These are phyloP conservation scores for Aegilops speltoides DNA, from an alignment of 176 grass and related monocot genomes.

Conservation along the genomic window DNA sequence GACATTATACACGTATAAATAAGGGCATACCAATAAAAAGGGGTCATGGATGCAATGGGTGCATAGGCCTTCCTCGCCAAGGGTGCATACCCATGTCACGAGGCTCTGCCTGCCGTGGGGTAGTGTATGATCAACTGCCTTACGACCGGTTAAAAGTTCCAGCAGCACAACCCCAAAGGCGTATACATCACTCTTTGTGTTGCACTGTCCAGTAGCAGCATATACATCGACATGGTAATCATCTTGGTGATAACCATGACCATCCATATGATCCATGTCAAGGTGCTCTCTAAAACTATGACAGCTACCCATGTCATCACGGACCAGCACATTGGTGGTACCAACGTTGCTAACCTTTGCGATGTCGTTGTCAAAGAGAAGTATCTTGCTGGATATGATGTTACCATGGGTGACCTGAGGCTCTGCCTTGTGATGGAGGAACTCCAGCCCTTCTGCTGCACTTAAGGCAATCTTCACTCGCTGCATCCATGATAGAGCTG, in stretches of 20 bases:
- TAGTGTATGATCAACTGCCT: slow-evolving; percentile 56
- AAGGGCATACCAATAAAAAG: too few relatives aligned
- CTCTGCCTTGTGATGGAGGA: slow-evolving; percentile 68
- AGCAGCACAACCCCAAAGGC: slow-evolving; percentile 71
- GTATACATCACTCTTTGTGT: slow-evolving; percentile 68
- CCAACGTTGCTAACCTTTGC: slow-evolving; percentile 61
- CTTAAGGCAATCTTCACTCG: slow-evolving; percentile 58
- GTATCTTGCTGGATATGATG: slow-evolving; percentile 83
- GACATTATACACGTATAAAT: background rate
- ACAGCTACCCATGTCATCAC: accelerated
- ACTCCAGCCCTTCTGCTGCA: slow-evolving; percentile 61
- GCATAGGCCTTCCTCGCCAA: too few relatives aligned
- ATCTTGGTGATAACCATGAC: too few relatives aligned
- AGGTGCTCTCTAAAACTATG: background rate
- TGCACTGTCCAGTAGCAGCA: slow-evolving; percentile 42
- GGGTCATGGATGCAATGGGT: too few relatives aligned
- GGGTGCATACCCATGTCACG: slow-evolving; percentile 57
- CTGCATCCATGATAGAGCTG: slow-evolving; percentile 57
- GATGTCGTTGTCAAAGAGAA: slow-evolving; percentile 57
- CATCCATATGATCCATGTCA: slow-evolving; percentile 33
- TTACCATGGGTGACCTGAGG: slow-evolving; percentile 66
- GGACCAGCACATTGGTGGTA: slow-evolving; percentile 36
- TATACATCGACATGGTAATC: too few relatives aligned
- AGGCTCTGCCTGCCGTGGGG: slow-evolving; percentile 69
- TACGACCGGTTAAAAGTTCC: slow-evolving; percentile 66